Evolutionary conservation across 352 stramenopile genomes (phyloP).

Genomic region (Globisporangium polare): DNA sequence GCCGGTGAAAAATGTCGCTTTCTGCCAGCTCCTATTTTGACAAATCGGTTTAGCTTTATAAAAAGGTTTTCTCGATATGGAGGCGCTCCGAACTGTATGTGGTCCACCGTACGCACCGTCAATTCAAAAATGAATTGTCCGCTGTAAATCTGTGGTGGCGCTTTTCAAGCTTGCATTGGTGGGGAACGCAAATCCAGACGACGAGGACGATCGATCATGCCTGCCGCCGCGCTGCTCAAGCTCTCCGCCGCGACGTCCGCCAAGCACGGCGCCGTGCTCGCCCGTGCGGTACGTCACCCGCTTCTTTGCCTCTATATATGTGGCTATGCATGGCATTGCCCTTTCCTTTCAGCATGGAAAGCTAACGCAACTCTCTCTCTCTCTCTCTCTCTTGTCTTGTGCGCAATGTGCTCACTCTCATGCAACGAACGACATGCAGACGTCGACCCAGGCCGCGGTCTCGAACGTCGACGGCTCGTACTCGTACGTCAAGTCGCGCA

Average conservation of each 20-base stretch:
- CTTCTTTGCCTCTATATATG: background rate
- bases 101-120: background rate
- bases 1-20: too few species aligned
- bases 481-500: slow-evolving; percentile 69
- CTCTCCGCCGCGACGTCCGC: slow-evolving; percentile 14
- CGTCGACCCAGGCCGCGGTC: slow-evolving; percentile 12
- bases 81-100: background rate
- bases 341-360: too few species aligned
- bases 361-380: slow-evolving; percentile 1
- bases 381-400: background rate
- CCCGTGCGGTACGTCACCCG: slow-evolving; percentile 25
- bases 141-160: slow-evolving; percentile 4
- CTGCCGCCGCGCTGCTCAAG: slow-evolving; percentile 26
- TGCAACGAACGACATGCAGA: background rate
- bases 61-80: background rate
- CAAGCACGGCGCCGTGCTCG: slow-evolving; percentile 23
- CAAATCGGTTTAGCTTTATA: too few species aligned
- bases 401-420: background rate
- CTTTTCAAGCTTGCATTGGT: slow-evolving; percentile 3
- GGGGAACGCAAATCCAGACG: slow-evolving; percentile 8
- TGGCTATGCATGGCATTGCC: background rate
- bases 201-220: slow-evolving; percentile 23
- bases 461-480: slow-evolving; percentile 43
- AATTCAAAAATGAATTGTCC: slow-evolving; percentile 1
- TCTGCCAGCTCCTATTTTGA: too few species aligned